phyloP scores from a whole-genome alignment of 495 filamentous ascomycete genomes.

The Thermochaetoides thermophila region DNA sequence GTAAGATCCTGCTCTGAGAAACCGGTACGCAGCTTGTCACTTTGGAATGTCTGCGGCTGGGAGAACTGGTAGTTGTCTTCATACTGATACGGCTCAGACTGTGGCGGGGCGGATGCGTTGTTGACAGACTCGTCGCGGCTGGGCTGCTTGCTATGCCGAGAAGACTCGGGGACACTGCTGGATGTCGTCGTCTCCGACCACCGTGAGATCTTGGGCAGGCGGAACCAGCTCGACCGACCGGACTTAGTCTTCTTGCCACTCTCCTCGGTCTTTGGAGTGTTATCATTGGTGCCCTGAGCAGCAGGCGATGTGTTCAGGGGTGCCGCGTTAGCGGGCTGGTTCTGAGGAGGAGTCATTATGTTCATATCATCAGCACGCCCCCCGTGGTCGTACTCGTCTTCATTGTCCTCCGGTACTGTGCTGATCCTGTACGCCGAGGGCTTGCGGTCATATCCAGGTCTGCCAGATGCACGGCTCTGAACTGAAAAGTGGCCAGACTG shows the following conservation, averaged over 20 bases:
- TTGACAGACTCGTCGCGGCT: slow-evolving; percentile 28
- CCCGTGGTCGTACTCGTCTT: slow-evolving; percentile 48
- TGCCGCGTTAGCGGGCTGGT: slow-evolving; percentile 43
- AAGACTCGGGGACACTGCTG: slow-evolving; percentile 32
- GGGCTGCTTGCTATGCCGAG: slow-evolving; percentile 34
- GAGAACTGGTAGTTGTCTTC: slow-evolving; percentile 47
- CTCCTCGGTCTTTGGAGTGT: slow-evolving; percentile 44
- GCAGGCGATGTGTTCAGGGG: slow-evolving; percentile 64
- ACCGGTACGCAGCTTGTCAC: slow-evolving; percentile 54
- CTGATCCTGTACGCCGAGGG: slow-evolving; percentile 67
- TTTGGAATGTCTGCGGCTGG: slow-evolving; percentile 37
- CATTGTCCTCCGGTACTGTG: slow-evolving; percentile 70
- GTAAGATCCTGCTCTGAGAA: slow-evolving; percentile 38
- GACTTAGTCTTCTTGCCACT: slow-evolving; percentile 68
- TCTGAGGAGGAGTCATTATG: slow-evolving; percentile 33
- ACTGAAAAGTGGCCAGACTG: slow-evolving; percentile 66
- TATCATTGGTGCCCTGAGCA: slow-evolving; percentile 24
- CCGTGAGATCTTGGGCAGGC: slow-evolving; percentile 87
- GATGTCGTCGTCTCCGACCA: slow-evolving; percentile 96
- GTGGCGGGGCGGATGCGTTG: slow-evolving; percentile 32
- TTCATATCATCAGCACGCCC: slow-evolving; percentile 30
- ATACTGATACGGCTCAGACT: slow-evolving; percentile 55
- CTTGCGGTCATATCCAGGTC: slow-evolving; percentile 46
- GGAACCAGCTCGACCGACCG: slow-evolving; percentile 59
- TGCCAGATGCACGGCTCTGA: slow-evolving; percentile 45